These are phyloP conservation scores for Tubosaeta sp. DNA, from an alignment of 768 basidiomycete species.

Conservation along the genomic window DNA sequence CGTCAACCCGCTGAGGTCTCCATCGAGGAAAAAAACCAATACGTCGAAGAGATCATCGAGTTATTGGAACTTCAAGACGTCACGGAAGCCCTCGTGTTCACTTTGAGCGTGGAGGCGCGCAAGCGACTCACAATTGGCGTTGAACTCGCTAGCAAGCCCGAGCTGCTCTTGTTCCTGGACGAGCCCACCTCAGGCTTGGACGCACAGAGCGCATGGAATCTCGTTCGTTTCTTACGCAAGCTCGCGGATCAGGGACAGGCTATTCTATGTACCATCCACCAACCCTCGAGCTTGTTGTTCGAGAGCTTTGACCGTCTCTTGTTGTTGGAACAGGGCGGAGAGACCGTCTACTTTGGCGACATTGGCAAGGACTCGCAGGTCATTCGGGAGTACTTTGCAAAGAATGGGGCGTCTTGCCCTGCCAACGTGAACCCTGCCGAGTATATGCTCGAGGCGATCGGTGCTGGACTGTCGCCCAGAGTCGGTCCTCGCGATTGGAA, in stretches of 20 bases:
- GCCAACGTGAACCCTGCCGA: slow-evolving; percentile 74
- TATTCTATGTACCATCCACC: slow-evolving; percentile 88
- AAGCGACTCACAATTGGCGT: slow-evolving; percentile 91
- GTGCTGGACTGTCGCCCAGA: slow-evolving; percentile 70
- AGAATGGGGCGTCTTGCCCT: slow-evolving; percentile 68
- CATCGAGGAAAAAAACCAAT: slow-evolving; percentile 69
- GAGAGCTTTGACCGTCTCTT: slow-evolving; percentile 78
- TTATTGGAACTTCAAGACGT: slow-evolving; percentile 80
- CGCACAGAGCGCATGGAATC: slow-evolving; percentile 71
- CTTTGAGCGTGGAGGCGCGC: slow-evolving; percentile 62
- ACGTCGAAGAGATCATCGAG: slow-evolving; percentile 81
- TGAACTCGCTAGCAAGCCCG: slow-evolving; percentile 74
- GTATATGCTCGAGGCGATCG: slow-evolving; percentile 83
- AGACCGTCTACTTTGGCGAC: slow-evolving; percentile 92
- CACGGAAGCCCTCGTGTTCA: slow-evolving; percentile 77
- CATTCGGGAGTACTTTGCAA: slow-evolving; percentile 72
- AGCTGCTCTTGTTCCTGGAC: slow-evolving; percentile 28
- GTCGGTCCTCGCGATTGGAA: slow-evolving; percentile 83
- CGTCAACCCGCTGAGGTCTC: slow-evolving; percentile 69
- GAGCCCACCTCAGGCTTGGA: slow-evolving; percentile 57
- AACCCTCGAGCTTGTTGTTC: slow-evolving; percentile 82
- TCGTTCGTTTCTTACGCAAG: slow-evolving; percentile 77
- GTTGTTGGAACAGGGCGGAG: slow-evolving; percentile 71
- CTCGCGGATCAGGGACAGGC: slow-evolving; percentile 84
- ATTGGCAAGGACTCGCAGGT: slow-evolving; percentile 70